Base-by-base conservation (phyloP, 441 rosid genomes). In the Eruca vesicaria region DNA sequence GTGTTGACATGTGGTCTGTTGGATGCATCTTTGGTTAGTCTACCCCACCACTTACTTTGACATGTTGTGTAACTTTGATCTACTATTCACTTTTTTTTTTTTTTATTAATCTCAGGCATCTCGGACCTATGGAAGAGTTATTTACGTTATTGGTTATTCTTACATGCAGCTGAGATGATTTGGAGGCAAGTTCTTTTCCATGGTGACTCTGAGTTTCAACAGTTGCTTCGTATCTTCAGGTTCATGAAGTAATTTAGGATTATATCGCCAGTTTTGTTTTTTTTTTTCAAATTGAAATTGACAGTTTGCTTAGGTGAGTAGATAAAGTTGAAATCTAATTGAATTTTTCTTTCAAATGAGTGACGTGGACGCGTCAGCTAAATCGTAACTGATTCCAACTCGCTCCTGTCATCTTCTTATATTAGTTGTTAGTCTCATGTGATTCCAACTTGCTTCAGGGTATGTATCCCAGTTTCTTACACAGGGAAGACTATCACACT, bases 161-260 rank as follows among this genome's bases (percentile, higher is more conserved):
- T 26, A 55, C 55, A 23, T 72, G 66, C 81, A 91, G 97, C 98
- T 48, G 98, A 96, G 79, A 91, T 96, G 98, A 88, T 83, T 20
- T 63, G 97, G 69, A 88, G 97, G 78, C 98, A 93, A 73, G 96
- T 96, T 33, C 75, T 96, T 50, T 96, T 96, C 77, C 97, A 96
- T 12, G 99, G 98, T 6, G 99, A 93, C 64, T 96, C 99, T 0
- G 97, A 93, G 81, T 93, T 91, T 53, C 99, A 93, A 81, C 99
- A 96, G 76, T 50, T 96, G 86, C 97, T 96, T 48, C 97, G 90
- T 66, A 91, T 93, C 52, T 96, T 96, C 87, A 91, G 96, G 99
- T 23, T 23, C 26, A 23, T 23, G 26, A 23, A 23, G 26, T 23
- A 23, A 23, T 23, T 23, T 23, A 23, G 26, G 26, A 23, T 23